Conservation (phyloP, 768 basidiomycete genomes). For the Lentinula lateritia region DNA sequence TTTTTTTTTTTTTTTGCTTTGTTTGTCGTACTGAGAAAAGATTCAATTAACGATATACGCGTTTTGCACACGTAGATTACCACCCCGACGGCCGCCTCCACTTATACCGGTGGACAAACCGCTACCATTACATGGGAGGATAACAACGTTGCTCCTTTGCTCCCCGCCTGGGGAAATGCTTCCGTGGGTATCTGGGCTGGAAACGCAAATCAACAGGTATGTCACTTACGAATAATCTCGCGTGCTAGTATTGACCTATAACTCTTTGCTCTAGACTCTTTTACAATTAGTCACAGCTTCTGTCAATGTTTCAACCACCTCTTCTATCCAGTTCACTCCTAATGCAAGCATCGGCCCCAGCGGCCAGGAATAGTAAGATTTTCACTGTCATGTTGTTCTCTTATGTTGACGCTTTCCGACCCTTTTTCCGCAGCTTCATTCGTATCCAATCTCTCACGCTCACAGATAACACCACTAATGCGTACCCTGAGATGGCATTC, state of each 20-base stretch:
- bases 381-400: neutral
- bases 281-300: constrained; percentile 46
- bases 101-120: constrained; percentile 43
- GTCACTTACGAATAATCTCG: constrained; percentile 2
- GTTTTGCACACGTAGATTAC: constrained; percentile 42
- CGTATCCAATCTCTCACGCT: constrained; percentile 58
- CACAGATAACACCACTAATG: constrained; percentile 46
- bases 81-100: constrained; percentile 39
- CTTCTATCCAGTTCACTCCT: constrained; percentile 46
- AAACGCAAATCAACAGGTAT: constrained; percentile 56
- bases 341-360: constrained; percentile 49
- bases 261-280: constrained; percentile 35
- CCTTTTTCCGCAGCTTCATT: constrained; percentile 53
- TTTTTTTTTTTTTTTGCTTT: constrained; percentile 13
- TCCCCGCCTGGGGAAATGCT: constrained; percentile 45
- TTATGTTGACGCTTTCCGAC: neutral
- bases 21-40: neutral
- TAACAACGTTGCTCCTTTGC: constrained; percentile 36
- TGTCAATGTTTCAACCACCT: constrained; percentile 46
- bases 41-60: neutral
- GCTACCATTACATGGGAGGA: constrained; percentile 59
- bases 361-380: constrained; percentile 46
- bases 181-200: constrained; percentile 60
- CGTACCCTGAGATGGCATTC: constrained; percentile 65
- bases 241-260: neutral